These are phyloP conservation scores for Mycena metata DNA, from an alignment of 768 basidiomycete species.

Conservation along the genomic window DNA sequence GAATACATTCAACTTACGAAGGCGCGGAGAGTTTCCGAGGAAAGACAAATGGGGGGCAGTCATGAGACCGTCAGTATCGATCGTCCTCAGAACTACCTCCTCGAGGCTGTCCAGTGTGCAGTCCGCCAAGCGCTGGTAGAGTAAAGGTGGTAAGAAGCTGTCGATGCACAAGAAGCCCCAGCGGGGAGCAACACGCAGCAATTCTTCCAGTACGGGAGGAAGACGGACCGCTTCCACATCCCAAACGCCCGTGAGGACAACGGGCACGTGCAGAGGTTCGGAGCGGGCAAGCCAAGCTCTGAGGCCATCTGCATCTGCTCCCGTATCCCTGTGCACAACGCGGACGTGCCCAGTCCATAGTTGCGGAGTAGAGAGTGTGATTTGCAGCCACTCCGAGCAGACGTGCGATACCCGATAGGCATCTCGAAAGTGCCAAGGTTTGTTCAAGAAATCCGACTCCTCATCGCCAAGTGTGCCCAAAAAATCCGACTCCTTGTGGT, in stretches of 20 bases:
- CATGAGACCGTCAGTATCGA: too few species aligned
- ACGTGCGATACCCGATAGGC: background rate
- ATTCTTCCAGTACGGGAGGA: background rate
- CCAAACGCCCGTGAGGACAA: background rate
- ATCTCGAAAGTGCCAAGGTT: background rate
- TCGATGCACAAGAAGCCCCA: background rate
- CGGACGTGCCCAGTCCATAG: constrained; percentile 11
- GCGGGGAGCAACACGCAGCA: background rate
- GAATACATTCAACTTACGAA: background rate
- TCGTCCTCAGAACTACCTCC: background rate
- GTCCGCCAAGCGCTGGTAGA: background rate
- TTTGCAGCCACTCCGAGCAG: background rate
- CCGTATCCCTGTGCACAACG: too few species aligned
- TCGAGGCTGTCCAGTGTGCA: background rate
- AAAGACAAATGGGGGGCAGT: background rate
- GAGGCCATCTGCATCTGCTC: background rate
- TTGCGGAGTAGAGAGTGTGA: background rate
- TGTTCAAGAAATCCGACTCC: too few species aligned
- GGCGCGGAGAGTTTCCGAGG: background rate
- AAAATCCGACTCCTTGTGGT: too few species aligned
- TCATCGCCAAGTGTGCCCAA: too few species aligned
- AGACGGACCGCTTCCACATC: too few species aligned
- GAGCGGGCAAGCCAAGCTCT: constrained; percentile 6
- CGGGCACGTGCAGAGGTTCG: background rate
- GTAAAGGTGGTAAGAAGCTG: background rate